These are phyloP conservation scores for Acorus calamus DNA, from an alignment of 106 monocot species.

Conservation along the genomic window DNA sequence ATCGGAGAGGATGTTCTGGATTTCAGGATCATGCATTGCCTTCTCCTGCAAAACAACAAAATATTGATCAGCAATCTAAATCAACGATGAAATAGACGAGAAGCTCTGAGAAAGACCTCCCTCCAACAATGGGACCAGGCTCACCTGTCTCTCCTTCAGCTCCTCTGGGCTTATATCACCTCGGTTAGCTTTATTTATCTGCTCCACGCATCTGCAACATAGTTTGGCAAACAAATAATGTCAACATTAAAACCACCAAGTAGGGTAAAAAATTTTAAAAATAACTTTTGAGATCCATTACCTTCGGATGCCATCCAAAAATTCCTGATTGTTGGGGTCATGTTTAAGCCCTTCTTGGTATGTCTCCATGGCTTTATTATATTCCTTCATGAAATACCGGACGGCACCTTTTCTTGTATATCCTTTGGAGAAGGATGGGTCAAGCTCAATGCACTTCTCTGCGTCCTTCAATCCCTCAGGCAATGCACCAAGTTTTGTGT, in stretches of 20 bases:
- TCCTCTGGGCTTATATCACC: conserved; percentile 89
- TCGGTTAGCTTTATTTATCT: conserved; percentile 87
- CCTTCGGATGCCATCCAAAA: conserved; percentile 78
- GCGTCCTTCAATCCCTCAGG: conserved; percentile 94
- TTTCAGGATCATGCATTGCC: conserved; percentile 92
- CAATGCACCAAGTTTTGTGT: conserved; percentile 79
- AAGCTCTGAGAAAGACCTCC: too few relatives aligned
- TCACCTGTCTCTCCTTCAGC: conserved; percentile 90
- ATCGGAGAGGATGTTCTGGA: conserved; percentile 71
- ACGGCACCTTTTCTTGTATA: conserved; percentile 89
- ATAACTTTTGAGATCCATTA: conserved; percentile 7
- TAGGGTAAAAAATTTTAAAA: too few relatives aligned
- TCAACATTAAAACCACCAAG: too few relatives aligned
- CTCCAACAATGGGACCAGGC: background rate
- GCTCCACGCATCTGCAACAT: conserved; percentile 68
- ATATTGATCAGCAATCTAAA: too few relatives aligned
- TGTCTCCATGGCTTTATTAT: conserved; percentile 89
- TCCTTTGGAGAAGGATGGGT: conserved; percentile 79
- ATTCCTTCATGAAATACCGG: conserved; percentile 96
- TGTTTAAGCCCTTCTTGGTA: conserved; percentile 87
- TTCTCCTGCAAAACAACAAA: conserved; percentile 32
- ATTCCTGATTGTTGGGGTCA: conserved; percentile 71
- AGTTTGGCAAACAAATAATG: too few relatives aligned
- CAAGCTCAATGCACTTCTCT: conserved; percentile 95
- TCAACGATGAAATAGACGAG: too few relatives aligned